Evolutionary conservation across 768 basidiomycete genomes (phyloP), one percentile per base, ranked within the genome.

Genomic region (Rubroboletus satanas): DNA sequence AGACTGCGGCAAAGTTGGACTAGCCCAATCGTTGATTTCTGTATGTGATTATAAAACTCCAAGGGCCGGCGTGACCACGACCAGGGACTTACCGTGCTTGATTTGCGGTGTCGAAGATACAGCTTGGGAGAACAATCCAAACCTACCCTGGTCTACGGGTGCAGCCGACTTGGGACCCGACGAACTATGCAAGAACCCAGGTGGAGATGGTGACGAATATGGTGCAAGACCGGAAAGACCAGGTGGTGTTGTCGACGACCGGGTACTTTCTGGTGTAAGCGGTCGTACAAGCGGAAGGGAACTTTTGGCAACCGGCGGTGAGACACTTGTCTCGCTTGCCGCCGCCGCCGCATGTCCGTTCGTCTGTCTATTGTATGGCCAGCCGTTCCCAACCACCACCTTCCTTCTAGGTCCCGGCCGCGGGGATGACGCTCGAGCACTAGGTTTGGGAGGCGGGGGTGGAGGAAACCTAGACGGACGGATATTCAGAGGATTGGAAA

Each of bases 401-500:
- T 62, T 67, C 46, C 37, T 58, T 38, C 54, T 69, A 38, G 56
- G 53, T 18, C 45, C 67, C 12, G 11, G 35, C 4, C 33, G 45
- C 4, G 67, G 67, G 6, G 67, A 12, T 3, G 55, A 45, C 36
- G n/a, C 31, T 36, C 56, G 67, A 2, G 43, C 14, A 48, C 5
- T 18, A 29, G 46, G 1, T 45, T 62, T 67, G 1, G 39, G 39
- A n/a, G 59, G 47, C 21, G 32, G 51, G 4, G 49, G 57, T 7
- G 52, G 68, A n/a, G 55, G 46, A 32, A 45, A 48, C 45, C 63
- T 61, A 14, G 83, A 79, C 14, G 84, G 81, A 26, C 76, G 73
- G 50, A 85, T 84, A 45, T 73, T 75, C 38, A 85, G 66, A 23
- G 83, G 82, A 62, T 85, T 85, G 0, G 73, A 75, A 26, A 74